Evolutionary conservation across 2,329 filamentous ascomycete species (phyloP).

Genomic region (Hymenoscyphus fructigenus): DNA sequence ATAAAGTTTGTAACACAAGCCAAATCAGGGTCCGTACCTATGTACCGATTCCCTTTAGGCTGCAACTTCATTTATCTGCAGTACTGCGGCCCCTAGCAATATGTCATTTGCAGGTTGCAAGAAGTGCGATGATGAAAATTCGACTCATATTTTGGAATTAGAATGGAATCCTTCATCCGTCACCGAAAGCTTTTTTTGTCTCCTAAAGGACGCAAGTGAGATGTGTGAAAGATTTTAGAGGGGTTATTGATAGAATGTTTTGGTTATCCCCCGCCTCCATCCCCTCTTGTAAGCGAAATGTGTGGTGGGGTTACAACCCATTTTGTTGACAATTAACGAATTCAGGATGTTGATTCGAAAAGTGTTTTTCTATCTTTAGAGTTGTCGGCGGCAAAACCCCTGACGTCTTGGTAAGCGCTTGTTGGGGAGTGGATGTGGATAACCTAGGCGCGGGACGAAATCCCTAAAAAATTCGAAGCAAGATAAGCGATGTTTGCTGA

Average conservation of each 20-base stretch:
- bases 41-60: not conserved
- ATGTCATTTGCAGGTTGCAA: not conserved
- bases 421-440: not conserved
- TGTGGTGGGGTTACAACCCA: not conserved
- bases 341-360: not conserved
- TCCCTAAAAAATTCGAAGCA: not conserved
- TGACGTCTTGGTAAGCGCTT: not conserved
- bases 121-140: not conserved
- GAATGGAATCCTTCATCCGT: not conserved
- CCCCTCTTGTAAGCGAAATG: not conserved
- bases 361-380: not conserved
- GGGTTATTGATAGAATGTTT: slow-evolving; percentile 1
- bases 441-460: not conserved
- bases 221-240: not conserved
- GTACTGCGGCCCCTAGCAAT: not conserved
- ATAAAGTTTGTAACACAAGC: slow-evolving; percentile 1
- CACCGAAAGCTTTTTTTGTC: not conserved
- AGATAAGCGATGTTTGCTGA: not conserved
- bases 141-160: not conserved
- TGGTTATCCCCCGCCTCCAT: not conserved
- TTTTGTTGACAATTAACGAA: not conserved
- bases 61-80: not conserved
- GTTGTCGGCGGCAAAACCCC: not conserved
- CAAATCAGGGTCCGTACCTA: not conserved
- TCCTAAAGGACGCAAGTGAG: not conserved